These are phyloP conservation scores for Leptographium wingfieldii DNA, from an alignment of 2,329 filamentous ascomycete genomes.

Conservation along the genomic window DNA sequence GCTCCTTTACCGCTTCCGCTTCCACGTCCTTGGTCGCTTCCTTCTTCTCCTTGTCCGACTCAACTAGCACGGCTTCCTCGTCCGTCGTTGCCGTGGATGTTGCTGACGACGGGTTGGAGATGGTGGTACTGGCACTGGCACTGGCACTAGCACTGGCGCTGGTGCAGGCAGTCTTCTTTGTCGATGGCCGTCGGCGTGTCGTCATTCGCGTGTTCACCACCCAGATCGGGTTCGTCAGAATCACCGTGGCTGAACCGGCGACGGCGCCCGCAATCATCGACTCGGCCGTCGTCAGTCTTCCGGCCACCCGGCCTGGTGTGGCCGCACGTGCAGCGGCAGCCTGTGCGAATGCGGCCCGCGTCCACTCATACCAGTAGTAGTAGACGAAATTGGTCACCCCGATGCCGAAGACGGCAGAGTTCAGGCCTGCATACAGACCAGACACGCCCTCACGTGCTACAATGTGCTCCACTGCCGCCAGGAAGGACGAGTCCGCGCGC, in stretches of 20 bases:
- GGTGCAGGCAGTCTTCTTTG: slow-evolving; percentile 16
- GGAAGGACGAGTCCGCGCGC: slow-evolving; percentile 73
- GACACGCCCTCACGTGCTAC: slow-evolving; percentile 80
- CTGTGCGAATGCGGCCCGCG: slow-evolving; percentile 70
- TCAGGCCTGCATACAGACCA: slow-evolving; percentile 84
- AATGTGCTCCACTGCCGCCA: slow-evolving; percentile 73
- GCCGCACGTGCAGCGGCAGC: slow-evolving; percentile 46
- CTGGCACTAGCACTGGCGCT: slow-evolving; percentile 8
- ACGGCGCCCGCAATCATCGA: slow-evolving; percentile 91
- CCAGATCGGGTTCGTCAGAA: slow-evolving; percentile 98
- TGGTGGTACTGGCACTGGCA: slow-evolving; percentile 5
- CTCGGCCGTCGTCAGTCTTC: slow-evolving; percentile 81
- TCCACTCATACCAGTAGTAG: slow-evolving; percentile 99
- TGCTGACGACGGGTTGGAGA: neutral
- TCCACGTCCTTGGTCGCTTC: slow-evolving; percentile 14
- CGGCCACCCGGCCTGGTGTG: slow-evolving; percentile 49
- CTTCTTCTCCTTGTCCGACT: slow-evolving; percentile 14
- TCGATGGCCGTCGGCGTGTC: slow-evolving; percentile 50
- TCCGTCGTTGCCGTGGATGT: slow-evolving; percentile 3
- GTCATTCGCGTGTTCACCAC: slow-evolving; percentile 98
- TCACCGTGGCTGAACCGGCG: slow-evolving; percentile 84
- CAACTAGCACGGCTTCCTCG: slow-evolving; percentile 6
- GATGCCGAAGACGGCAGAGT: slow-evolving; percentile 93
- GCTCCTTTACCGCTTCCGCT: slow-evolving; percentile 13
- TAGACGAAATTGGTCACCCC: slow-evolving; percentile 99